phyloP scores from a whole-genome alignment of 2,329 filamentous ascomycete genomes.

The Stemphylium lycopersici region DNA sequence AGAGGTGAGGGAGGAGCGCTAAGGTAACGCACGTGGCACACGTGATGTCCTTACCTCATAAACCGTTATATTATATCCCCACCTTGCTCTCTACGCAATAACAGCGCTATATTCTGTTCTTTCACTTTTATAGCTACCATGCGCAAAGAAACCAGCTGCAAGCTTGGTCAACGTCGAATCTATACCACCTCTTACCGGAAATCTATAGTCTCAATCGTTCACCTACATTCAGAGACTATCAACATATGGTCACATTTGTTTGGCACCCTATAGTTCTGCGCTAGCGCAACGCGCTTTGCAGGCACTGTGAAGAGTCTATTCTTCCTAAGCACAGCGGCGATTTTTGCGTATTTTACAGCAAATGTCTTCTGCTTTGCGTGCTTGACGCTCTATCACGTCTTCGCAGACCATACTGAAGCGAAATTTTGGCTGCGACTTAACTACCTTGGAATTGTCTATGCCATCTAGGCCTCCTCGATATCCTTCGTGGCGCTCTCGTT shows the following conservation, averaged over 20 bases:
- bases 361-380: conserved; percentile 14
- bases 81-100: not conserved
- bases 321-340: not conserved
- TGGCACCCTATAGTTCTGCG: conserved; percentile 1
- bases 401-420: conserved; percentile 10
- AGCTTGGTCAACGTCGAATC: not conserved
- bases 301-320: not conserved
- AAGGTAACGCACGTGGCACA: too few species aligned
- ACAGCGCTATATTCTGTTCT: not conserved
- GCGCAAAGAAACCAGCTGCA: not conserved
- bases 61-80: not conserved
- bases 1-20: too few species aligned
- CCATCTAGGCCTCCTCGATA: conserved; percentile 14
- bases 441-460: conserved; percentile 12
- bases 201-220: not conserved
- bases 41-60: not conserved
- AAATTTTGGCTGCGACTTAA: conserved; percentile 8
- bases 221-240: not conserved
- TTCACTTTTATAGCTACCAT: not conserved
- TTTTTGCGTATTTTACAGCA: conserved; percentile 3
- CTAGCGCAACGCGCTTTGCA: not conserved
- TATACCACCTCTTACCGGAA: not conserved
- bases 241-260: conserved; percentile 1
- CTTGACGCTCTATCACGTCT: conserved; percentile 17
- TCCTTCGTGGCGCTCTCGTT: conserved; percentile 12